Evolutionary conservation across 257 asterid genomes (phyloP).

Genomic region (Solanum dulcamara): DNA sequence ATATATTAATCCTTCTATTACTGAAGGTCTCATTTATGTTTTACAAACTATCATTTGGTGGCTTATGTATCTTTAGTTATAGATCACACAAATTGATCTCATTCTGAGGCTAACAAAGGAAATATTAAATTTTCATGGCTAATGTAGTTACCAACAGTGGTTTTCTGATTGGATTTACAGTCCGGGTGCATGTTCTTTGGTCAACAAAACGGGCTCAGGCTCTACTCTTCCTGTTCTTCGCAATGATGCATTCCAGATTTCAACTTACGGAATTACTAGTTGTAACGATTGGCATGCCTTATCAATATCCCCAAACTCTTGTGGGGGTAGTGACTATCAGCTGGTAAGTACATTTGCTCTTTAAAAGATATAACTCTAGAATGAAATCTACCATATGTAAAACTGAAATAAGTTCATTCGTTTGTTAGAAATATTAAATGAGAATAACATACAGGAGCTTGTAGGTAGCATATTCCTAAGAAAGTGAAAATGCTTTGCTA

Average conservation of each 20-base stretch:
- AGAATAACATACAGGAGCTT: neutral
- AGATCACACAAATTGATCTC: neutral
- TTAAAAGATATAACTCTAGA: neutral
- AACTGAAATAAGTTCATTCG: neutral
- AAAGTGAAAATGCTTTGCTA: neutral
- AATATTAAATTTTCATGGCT: neutral
- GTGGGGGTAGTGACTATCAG: constrained; percentile 25
- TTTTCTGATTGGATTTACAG: neutral
- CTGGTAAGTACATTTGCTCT: constrained; percentile 15
- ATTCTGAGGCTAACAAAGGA: neutral
- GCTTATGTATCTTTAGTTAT: neutral
- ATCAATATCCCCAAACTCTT: constrained; percentile 18
- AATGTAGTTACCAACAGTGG: neutral
- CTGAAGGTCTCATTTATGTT: neutral
- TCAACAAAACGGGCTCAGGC: neutral
- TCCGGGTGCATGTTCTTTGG: constrained; percentile 16
- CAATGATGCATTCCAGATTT: constrained; percentile 11
- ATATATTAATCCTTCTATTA: neutral
- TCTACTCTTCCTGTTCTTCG: neutral
- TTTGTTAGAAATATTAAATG: neutral
- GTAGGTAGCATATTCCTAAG: neutral
- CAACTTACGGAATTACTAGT: constrained; percentile 24
- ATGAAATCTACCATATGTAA: neutral
- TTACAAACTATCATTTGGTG: neutral
- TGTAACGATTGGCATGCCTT: constrained; percentile 22